Percentiles rank a stretch among this genome's conserved stretches.
Evolutionary conservation across 495 filamentous ascomycete genomes (phyloP).

Genomic region (Xylaria longipes): DNA sequence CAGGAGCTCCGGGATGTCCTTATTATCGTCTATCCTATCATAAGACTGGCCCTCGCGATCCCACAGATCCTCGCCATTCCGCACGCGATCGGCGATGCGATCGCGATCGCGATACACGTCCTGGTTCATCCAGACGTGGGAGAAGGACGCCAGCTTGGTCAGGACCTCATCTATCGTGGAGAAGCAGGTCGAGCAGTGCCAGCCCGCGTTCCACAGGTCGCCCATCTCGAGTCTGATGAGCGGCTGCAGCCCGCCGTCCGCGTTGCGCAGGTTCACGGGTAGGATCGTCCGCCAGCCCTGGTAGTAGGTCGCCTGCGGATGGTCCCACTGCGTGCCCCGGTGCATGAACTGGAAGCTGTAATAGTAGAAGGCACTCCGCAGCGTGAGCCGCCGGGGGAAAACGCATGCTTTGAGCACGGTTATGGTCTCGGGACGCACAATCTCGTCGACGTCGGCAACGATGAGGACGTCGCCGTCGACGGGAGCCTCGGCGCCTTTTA

Average conservation of each 20-base stretch:
- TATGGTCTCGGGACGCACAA: slow-evolving; percentile 55
- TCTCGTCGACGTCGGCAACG: slow-evolving; percentile 60
- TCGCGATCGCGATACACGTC: slow-evolving; percentile 47
- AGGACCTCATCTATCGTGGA: slow-evolving; percentile 56
- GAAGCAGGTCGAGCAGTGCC: slow-evolving; percentile 65
- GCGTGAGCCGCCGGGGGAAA: slow-evolving; percentile 59
- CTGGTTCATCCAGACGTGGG: slow-evolving; percentile 54
- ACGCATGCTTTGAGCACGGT: slow-evolving; percentile 52
- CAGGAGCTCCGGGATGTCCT: slow-evolving; percentile 53
- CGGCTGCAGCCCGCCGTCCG: slow-evolving; percentile 44
- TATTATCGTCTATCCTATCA: slow-evolving; percentile 51
- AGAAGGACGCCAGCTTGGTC: slow-evolving; percentile 60
- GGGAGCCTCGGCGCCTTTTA: slow-evolving; percentile 43
- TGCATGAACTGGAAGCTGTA: slow-evolving; percentile 64
- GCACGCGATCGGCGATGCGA: slow-evolving; percentile 53
- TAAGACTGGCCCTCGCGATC: slow-evolving; percentile 53
- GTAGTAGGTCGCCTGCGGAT: slow-evolving; percentile 63
- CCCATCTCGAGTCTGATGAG: slow-evolving; percentile 44
- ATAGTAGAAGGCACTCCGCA: slow-evolving; percentile 61
- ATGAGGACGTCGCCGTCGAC: slow-evolving; percentile 49
- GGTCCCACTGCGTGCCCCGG: slow-evolving; percentile 56
- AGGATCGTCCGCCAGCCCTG: slow-evolving; percentile 53
- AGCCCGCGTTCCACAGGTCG: slow-evolving; percentile 55
- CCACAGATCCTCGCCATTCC: slow-evolving; percentile 59
- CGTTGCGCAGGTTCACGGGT: slow-evolving; percentile 56